Conservation (phyloP, 176 grass and related monocot genomes). For the Avena atlantica region DNA sequence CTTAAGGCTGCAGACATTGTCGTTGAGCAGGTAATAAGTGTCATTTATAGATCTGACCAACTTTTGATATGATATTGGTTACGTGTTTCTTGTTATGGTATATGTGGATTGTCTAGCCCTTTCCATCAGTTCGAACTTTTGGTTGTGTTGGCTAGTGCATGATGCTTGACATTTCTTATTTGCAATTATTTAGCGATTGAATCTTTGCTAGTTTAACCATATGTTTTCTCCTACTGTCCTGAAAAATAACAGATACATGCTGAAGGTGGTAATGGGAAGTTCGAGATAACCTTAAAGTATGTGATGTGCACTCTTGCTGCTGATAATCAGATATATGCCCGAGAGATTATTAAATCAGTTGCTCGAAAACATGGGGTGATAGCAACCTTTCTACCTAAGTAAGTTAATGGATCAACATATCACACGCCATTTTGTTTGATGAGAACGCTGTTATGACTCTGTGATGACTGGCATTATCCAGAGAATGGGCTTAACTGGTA, state of each 20-base stretch:
- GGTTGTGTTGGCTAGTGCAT: too few relatives aligned
- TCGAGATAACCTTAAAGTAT: conserved; percentile 91
- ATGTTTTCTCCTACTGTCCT: background rate
- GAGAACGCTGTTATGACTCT: too few relatives aligned
- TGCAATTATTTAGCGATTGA: conserved; percentile 19
- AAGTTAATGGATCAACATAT: conserved; percentile 51
- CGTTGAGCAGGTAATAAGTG: conserved; percentile 73
- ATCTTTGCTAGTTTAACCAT: conserved; percentile 12
- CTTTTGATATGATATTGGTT: too few relatives aligned
- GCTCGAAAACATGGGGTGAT: conserved; percentile 79
- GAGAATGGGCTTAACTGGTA: too few relatives aligned
- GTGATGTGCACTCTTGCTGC: conserved; percentile 79
- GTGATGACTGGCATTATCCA: too few relatives aligned
- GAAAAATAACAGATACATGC: conserved; percentile 75
- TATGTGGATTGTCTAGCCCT: too few relatives aligned
- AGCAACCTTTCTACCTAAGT: conserved; percentile 94
- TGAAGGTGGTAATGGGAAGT: conserved; percentile 89
- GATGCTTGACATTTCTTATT: conserved; percentile 18
- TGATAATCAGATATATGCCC: conserved; percentile 90
- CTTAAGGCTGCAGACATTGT: conserved; percentile 73
- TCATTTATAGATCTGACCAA: background rate
- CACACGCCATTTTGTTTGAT: conserved; percentile 16
- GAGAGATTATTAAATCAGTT: conserved; percentile 87
- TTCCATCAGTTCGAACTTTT: too few relatives aligned
- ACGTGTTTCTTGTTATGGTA: too few relatives aligned